These are phyloP conservation scores for Solanum ossicruentum DNA, from an alignment of 257 asterid species.

Conservation along the genomic window DNA sequence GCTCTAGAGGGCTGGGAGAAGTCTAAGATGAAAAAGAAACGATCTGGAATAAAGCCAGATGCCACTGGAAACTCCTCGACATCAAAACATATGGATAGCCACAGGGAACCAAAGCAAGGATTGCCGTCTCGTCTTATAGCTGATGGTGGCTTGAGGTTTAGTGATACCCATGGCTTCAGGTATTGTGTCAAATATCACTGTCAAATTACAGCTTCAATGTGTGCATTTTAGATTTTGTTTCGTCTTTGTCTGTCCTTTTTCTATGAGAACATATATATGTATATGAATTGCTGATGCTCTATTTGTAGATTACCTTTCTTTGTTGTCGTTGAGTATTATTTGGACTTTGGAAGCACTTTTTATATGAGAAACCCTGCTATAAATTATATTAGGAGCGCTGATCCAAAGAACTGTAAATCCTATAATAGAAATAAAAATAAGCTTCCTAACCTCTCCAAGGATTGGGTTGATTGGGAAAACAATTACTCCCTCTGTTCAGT, in stretches of 20 bases:
- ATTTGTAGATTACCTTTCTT: neutral
- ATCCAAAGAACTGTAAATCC: neutral
- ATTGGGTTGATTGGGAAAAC: neutral
- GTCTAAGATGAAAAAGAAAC: conserved; percentile 86
- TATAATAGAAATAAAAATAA: neutral
- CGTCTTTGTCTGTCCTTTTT: neutral
- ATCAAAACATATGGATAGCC: conserved; percentile 49
- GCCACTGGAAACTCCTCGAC: conserved; percentile 27
- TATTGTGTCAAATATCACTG: conserved; percentile 3
- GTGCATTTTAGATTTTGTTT: neutral
- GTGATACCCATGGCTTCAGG: conserved; percentile 72
- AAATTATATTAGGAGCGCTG: neutral
- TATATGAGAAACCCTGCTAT: neutral
- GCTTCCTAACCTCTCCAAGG: neutral
- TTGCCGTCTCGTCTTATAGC: conserved; percentile 42
- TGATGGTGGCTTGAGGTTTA: conserved; percentile 60
- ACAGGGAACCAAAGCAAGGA: conserved; percentile 67
- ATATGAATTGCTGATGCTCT: neutral
- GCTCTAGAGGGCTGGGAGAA: conserved; percentile 89
- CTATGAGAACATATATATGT: neutral
- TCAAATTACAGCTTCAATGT: neutral
- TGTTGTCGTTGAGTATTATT: neutral
- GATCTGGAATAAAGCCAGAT: conserved; percentile 79
- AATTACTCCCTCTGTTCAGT: neutral
- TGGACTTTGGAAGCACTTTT: neutral